Evolutionary conservation across 495 filamentous ascomycete genomes (phyloP), one percentile per base, ranked within the genome.

Genomic region (Annulohypoxylon bovei): DNA sequence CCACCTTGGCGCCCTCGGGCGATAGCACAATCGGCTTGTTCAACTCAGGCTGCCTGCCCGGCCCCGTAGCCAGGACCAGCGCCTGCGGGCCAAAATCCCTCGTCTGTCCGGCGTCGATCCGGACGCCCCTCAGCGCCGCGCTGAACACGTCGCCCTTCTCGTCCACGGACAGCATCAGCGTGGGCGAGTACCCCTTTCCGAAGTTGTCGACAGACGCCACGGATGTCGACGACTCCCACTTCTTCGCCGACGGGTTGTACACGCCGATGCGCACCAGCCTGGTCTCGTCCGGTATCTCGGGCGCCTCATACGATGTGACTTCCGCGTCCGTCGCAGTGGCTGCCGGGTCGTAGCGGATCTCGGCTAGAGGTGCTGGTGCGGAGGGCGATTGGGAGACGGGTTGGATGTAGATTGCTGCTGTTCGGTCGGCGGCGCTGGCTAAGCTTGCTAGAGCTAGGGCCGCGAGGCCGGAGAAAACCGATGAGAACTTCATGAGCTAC

Each of bases 11-110:
- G 8, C 90, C 90, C 70, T 91, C 87, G 0, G 84, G 74, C 62
- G 80, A 84, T 62, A 92, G 69, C 42, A 92, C 87, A 3, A 92
- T 79, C 1, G 90, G 89, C 74, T 84, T 88, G 71, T 92, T 92
- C 68, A 92, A 76, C 56, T 81, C 80, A 1, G 88, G 88, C 72
- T 85, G 80, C 70, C 81, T 83, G 8, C 88, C 89, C 1, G 56
- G 71, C 46, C 50, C 75, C n/a, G 78, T 74, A n/a, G 74, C 73
- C 30, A 84, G 67, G 20, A 91, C 76, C 62, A 81, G 75, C 2
- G 86, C 88, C 74, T 83, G 83, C 28, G 87, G 82, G 40, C 86
- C 80, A 75, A 88, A 88, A 65, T 87, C 85, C 37, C 86, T 74
- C 66, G 86, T 87, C 64, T 81, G 76, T 11, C 85, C 86, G 9